These are phyloP conservation scores for Glycine soja DNA, from an alignment of 306 rosid genomes.

Conservation along the genomic window DNA sequence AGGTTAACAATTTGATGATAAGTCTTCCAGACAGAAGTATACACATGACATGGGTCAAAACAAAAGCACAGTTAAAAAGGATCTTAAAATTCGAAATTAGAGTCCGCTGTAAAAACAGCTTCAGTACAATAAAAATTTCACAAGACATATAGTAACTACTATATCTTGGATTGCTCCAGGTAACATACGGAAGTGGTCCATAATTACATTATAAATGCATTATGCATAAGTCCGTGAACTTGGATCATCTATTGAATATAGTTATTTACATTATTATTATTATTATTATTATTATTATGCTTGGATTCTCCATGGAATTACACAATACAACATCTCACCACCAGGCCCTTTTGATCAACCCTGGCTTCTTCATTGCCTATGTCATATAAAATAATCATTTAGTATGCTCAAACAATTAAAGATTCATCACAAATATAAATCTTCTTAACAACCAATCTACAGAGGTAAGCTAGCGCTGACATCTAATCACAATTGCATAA, in stretches of 20 bases:
- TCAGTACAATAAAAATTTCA: conserved; percentile 31
- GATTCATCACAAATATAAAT: conserved; percentile 10
- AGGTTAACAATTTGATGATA: conserved; percentile 2
- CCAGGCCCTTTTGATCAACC: conserved; percentile 87
- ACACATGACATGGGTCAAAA: background rate
- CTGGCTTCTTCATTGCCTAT: conserved; percentile 92
- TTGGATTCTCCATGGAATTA: conserved; percentile 59
- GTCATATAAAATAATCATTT: conserved; percentile 26
- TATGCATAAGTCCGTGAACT: conserved; percentile 48
- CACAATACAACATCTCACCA: conserved; percentile 84
- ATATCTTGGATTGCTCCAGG: conserved; percentile 50
- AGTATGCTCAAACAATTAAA: conserved; percentile 33
- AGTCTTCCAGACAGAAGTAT: background rate
- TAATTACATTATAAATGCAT: conserved; percentile 57
- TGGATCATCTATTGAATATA: conserved; percentile 53
- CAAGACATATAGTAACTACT: conserved; percentile 20
- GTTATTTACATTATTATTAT: conserved; percentile 59
- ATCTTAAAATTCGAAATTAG: conserved; percentile 28
- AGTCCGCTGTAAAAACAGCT: conserved; percentile 29
- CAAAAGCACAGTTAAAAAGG: background rate
- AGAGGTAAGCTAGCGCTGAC: background rate
- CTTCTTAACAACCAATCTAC: conserved; percentile 17
- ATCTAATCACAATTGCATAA: background rate
- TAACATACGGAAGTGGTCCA: conserved; percentile 49
- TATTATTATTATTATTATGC: conserved; percentile 42